Evolutionary conservation across 805 yeast genomes (phyloP), one percentile per base, ranked within the genome.

Genomic region (Saccharomycopsis malanga): DNA sequence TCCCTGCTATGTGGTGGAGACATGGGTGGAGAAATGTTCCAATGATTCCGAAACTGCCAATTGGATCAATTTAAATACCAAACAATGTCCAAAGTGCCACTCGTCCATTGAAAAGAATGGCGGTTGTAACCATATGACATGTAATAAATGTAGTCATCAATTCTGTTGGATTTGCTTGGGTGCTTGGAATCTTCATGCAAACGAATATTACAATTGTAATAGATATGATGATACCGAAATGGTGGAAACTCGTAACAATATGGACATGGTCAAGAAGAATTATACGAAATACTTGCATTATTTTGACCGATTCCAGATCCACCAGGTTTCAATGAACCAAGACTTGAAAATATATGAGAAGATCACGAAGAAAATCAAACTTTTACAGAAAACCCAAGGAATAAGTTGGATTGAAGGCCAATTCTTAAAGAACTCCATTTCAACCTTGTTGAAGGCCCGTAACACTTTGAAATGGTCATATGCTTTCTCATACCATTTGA

Each of bases 111-210:
- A 93, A 60, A 88, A 91, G 58, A 84, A 84, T 60, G 98, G 97
- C 20, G 98, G 98, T 0, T 93, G 98, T 66, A 91, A 91, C 64
- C 98, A 93, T 65, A 91, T 93, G 96, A 74, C 79, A 1, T 93
- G 98, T 62, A 69, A 76, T 3, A 81, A 78, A 49, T 93, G 98
- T 62, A 59, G 62, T 10, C 65, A 76, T 61, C 86, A 89, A 60
- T 93, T 88, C 60, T 93, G 98, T 63, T 93, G 98, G 98, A 79
- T 89, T 34, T 93, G 98, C 63, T 61, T 77, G 52, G 81, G 81
- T 2, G 74, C 69, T 29, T 91, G 98, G 98, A 57, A 61, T 0
- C 65, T 64, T 14, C 98, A 91, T 65, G 79, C 78, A 2, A 68
- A 72, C 24, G 66, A 69, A 37, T 78, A 70, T 64, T 88, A 78